Conservation (phyloP, 768 basidiomycete genomes). For the Rhodotorula diobovata region DNA sequence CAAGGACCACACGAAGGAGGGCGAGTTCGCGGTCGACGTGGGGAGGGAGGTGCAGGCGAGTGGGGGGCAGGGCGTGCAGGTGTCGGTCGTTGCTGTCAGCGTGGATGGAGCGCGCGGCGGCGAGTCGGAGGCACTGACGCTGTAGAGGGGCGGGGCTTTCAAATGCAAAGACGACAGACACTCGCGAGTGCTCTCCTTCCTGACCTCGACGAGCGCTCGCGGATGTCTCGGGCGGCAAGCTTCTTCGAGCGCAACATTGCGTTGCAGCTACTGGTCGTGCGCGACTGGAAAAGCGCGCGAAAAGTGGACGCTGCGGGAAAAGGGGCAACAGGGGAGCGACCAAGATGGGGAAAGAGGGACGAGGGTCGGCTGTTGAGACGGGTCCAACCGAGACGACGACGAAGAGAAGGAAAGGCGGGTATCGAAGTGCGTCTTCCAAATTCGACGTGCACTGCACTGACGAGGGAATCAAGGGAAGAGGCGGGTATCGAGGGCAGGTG, state of each 20-base stretch:
- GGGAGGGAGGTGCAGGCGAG: neutral
- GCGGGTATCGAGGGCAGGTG: neutral
- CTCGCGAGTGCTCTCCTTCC: neutral
- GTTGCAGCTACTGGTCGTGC: neutral
- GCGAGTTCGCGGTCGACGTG: conserved; percentile 11
- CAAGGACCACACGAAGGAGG: conserved; percentile 28
- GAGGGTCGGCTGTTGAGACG: no score
- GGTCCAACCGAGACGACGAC: neutral
- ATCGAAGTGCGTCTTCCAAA: neutral
- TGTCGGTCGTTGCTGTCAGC: conserved; percentile 11
- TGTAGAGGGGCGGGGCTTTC: neutral
- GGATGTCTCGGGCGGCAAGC: no score
- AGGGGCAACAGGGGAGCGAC: neutral
- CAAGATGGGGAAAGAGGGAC: no score
- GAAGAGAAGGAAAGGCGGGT: neutral
- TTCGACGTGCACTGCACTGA: neutral
- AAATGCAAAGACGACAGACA: conserved; percentile 4
- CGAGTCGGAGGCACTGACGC: conserved; percentile 1
- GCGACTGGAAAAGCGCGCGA: neutral
- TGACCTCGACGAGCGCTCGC: neutral
- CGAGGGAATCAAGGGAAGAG: neutral
- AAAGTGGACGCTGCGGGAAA: neutral
- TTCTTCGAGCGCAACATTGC: neutral
- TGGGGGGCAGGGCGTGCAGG: conserved; percentile 1
- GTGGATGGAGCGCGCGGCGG: conserved; percentile 1